Percentiles rank a stretch among this genome's conserved stretches.
Conservation (phyloP, 2,329 filamentous ascomycete species). For the Aspergillus piperis region DNA sequence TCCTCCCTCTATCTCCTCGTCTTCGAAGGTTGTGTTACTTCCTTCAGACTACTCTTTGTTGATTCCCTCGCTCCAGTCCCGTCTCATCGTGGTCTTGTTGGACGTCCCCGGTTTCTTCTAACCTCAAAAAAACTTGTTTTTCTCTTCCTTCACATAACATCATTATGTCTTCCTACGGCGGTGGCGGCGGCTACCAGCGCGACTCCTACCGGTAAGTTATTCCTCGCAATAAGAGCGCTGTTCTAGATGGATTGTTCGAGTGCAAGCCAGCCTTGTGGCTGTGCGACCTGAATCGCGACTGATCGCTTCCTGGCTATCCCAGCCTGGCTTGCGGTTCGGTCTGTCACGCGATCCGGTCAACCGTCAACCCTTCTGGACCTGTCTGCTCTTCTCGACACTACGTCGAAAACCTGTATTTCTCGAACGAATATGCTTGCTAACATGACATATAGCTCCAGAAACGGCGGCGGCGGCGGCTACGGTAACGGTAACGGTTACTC, state of each 20-base stretch:
- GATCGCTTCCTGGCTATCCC: neutral
- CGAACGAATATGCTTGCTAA: slow-evolving; percentile 15
- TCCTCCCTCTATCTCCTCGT: slow-evolving; percentile 18
- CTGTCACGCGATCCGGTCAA: neutral
- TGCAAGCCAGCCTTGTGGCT: neutral
- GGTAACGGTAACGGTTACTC: slow-evolving; percentile 54
- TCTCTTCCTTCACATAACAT: slow-evolving; percentile 13
- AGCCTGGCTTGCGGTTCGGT: neutral
- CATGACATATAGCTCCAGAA: slow-evolving; percentile 32
- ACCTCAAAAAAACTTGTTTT: slow-evolving; percentile 11
- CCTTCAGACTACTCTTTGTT: slow-evolving; percentile 24
- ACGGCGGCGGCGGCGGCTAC: slow-evolving; percentile 53
- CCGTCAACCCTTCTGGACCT: neutral
- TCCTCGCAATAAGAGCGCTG: neutral
- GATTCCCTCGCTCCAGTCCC: slow-evolving; percentile 15
- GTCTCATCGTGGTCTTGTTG: slow-evolving; percentile 4
- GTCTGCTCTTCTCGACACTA: neutral
- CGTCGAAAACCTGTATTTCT: neutral
- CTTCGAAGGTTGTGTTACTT: slow-evolving; percentile 18
- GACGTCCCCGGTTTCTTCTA: neutral
- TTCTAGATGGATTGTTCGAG: neutral
- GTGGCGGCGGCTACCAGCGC: slow-evolving; percentile 50
- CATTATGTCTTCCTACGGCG: slow-evolving; percentile 75
- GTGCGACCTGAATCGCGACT: neutral
- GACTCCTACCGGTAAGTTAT: slow-evolving; percentile 53